Evolutionary conservation across 163 green algal species (phyloP).

Genomic region (Chlorella variabilis): DNA sequence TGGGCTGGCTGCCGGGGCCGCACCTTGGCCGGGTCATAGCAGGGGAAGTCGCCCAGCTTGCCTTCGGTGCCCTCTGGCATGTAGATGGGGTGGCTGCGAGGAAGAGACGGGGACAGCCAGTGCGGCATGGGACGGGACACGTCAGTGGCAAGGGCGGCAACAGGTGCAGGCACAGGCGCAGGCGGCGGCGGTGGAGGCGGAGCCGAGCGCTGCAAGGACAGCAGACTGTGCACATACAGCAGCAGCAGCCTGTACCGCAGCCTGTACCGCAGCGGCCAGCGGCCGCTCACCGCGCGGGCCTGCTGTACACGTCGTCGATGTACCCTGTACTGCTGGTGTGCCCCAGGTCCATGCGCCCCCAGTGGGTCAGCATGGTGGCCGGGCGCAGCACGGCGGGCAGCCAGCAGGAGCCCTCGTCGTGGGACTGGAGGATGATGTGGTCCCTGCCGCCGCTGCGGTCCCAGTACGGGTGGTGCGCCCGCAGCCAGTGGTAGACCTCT

Average conservation of each 20-base stretch:
- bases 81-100: conserved; percentile 14
- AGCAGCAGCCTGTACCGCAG: too few relatives aligned
- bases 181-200: too few relatives aligned
- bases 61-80: conserved; percentile 29
- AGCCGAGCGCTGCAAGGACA: too few relatives aligned
- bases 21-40: conserved; percentile 46
- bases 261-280: too few relatives aligned
- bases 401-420: conserved; percentile 53
- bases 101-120: too few relatives aligned
- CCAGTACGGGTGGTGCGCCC: conserved; percentile 68
- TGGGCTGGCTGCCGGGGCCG: not conserved
- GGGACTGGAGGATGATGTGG: conserved; percentile 61
- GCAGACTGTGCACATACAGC: too few relatives aligned
- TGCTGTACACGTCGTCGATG: too few relatives aligned
- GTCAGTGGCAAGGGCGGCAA: conserved; percentile 31
- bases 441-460: conserved; percentile 65
- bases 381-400: conserved; percentile 39
- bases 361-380: conserved; percentile 46
- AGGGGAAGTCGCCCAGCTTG: conserved; percentile 35
- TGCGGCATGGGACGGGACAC: too few relatives aligned
- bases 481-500: conserved; percentile 59
- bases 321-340: conserved; percentile 25
- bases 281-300: too few relatives aligned
- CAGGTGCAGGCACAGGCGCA: too few relatives aligned
- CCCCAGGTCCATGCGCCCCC: conserved; percentile 34